These are phyloP conservation scores for Vicia villosa DNA, from an alignment of 306 rosid species.

Conservation along the genomic window DNA sequence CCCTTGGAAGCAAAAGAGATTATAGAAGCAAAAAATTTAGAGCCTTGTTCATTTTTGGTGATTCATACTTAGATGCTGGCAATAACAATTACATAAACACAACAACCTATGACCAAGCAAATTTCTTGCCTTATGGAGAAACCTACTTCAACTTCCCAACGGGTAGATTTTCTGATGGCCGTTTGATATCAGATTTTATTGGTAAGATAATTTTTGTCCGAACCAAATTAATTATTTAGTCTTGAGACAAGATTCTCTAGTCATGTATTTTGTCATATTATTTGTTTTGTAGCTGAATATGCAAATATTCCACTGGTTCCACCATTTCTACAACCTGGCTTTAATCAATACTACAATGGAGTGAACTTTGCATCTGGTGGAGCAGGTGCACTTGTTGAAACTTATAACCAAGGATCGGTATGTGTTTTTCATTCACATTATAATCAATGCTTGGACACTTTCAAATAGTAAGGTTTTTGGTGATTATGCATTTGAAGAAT, in stretches of 20 bases:
- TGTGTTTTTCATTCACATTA: slow-evolving; percentile 25
- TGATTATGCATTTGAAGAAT: no score
- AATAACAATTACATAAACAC: slow-evolving; percentile 95
- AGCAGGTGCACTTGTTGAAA: slow-evolving; percentile 84
- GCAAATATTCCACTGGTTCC: slow-evolving; percentile 71
- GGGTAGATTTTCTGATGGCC: slow-evolving; percentile 90
- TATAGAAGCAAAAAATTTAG: slow-evolving; percentile 31
- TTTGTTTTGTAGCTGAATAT: slow-evolving; percentile 65
- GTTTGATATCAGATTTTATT: slow-evolving; percentile 77
- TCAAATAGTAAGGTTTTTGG: no score
- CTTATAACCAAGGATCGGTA: slow-evolving; percentile 82
- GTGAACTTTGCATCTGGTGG: slow-evolving; percentile 90
- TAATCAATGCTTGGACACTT: neutral
- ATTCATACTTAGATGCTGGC: slow-evolving; percentile 87
- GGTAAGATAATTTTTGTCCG: no score
- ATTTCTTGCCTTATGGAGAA: slow-evolving; percentile 90
- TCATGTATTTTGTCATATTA: no score
- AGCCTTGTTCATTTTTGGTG: slow-evolving; percentile 78
- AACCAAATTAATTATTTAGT: no score
- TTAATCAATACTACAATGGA: slow-evolving; percentile 51
- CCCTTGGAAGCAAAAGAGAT: slow-evolving; percentile 32
- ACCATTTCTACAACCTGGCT: slow-evolving; percentile 77
- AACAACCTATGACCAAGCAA: slow-evolving; percentile 88
- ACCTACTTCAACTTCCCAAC: slow-evolving; percentile 78
- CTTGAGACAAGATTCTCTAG: neutral